phyloP scores from a whole-genome alignment of 2,329 filamentous ascomycete genomes.

The Microsporum ferrugineum region DNA sequence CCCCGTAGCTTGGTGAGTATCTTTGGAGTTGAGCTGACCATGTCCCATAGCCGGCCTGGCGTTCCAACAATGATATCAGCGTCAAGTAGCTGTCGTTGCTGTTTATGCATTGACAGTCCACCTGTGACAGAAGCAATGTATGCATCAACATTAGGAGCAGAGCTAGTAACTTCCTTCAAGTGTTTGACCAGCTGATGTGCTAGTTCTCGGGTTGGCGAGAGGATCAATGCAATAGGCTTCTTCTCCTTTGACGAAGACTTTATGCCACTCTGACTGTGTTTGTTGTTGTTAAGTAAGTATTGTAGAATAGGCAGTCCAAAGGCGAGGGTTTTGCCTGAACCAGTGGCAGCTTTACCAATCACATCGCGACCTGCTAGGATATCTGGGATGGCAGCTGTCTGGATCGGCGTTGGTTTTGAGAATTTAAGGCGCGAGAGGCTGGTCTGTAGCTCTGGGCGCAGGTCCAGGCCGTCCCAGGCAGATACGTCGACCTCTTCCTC shows the following conservation, averaged over 20 bases:
- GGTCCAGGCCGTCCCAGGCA: conserved; percentile 61
- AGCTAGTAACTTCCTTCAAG: conserved; percentile 60
- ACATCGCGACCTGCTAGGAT: conserved; percentile 78
- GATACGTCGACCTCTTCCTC: conserved; percentile 58
- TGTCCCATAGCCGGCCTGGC: conserved; percentile 87
- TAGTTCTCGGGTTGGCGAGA: conserved; percentile 86
- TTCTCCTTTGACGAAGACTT: conserved; percentile 23
- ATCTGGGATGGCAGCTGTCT: conserved; percentile 65
- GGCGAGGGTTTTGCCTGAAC: conserved; percentile 90
- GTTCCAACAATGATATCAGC: conserved; percentile 92
- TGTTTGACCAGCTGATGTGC: conserved; percentile 85
- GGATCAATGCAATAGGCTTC: conserved; percentile 61
- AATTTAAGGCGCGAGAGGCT: conserved; percentile 73
- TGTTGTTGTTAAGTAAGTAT: conserved; percentile 52
- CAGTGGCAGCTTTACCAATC: conserved; percentile 90
- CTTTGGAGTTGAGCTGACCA: conserved; percentile 64
- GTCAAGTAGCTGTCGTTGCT: conserved; percentile 68
- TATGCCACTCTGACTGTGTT: conserved; percentile 11
- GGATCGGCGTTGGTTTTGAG: conserved; percentile 67
- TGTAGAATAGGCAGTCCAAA: conserved; percentile 92
- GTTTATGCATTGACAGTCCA: conserved; percentile 87
- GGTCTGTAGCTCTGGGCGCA: conserved; percentile 61
- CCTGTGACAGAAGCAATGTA: conserved; percentile 78
- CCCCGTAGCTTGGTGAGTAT: conserved; percentile 59
- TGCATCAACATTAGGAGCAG: conserved; percentile 49